These are phyloP conservation scores for Komagataella phaffii DNA, from an alignment of 805 yeast species.

Conservation along the genomic window DNA sequence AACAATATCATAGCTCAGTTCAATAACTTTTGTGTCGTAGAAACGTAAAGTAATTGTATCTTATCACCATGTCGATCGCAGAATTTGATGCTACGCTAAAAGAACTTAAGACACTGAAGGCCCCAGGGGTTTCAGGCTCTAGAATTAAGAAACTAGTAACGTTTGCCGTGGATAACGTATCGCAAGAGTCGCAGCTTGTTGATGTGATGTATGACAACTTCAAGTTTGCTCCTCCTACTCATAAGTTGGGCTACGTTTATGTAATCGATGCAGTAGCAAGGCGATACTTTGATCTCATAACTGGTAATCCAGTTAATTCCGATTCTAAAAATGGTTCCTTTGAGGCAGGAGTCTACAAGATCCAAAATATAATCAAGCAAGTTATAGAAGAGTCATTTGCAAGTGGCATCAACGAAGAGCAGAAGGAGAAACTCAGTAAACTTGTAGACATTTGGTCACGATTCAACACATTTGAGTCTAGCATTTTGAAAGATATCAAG, in stretches of 20 bases:
- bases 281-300: constrained; percentile 46
- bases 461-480: constrained; percentile 59
- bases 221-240: constrained; percentile 60
- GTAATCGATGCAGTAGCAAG: constrained; percentile 88
- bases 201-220: constrained; percentile 51
- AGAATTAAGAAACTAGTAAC: constrained; percentile 82
- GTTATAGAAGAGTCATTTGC: constrained; percentile 51
- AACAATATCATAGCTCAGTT: background rate
- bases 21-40: background rate
- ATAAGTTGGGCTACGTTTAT: constrained; percentile 84
- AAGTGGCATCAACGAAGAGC: constrained; percentile 33
- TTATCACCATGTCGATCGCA: constrained; percentile 11
- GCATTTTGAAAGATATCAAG: constrained; percentile 40
- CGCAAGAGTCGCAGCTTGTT: constrained; percentile 34
- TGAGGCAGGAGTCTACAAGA: constrained; percentile 57
- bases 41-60: background rate
- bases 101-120: constrained; percentile 44
- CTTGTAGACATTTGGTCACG: constrained; percentile 89
- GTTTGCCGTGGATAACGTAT: constrained; percentile 57
- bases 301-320: constrained; percentile 38
- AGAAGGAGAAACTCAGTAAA: constrained; percentile 64
- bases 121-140: constrained; percentile 93
- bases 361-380: constrained; percentile 50
- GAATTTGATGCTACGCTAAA: constrained; percentile 33
- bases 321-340: constrained; percentile 55